Base-by-base conservation (phyloP, 169 alveolate genomes). In the Cryptosporidium meleagridis region DNA sequence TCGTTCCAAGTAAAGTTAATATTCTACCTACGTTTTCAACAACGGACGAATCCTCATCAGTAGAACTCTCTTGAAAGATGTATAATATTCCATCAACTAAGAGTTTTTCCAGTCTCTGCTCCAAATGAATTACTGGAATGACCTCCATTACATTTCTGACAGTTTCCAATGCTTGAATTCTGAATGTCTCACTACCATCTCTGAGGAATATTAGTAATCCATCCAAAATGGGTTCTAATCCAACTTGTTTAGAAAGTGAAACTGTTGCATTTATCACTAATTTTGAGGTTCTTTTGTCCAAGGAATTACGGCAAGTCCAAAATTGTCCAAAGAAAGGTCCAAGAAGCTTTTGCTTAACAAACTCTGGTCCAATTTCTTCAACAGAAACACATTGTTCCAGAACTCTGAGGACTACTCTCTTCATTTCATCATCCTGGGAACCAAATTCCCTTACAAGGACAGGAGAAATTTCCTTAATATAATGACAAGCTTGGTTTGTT, bases 361-460 rank as follows among this genome's bases (percentile, higher is more conserved):
- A 98, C 68, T 95, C 96, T n/a, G 99, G 97, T 68, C 97, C 98
- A 16, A 99, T 98, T 39, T 99, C 99, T 84, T 97, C 99, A 21
- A 99, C 97, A 84, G 98, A 94, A 31, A 98, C 98, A 85, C 99
- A 98, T 95, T 98, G 99, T 87, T 97, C 97, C 41, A 98, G 98
- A 35, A 98, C 99, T 85, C 93, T 95, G 72, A 97, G 93, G 41
- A 99, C 99, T 48, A 98, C 97, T 93, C 97, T 97, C 92, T 97
- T 97, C 99, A 98, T 99, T 87, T 99, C 99, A 71, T 98, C 99
- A 75, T 98, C 99, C 12, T 98, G 98, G 23, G 99, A 97, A 67
- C 95, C 94, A 92, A 99, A 99, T 95, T 98, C 99, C 53, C 98
- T 96, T 62, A 97, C 98, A 75, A 99, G 93, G 37, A 97, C 97